Base-by-base conservation (phyloP, 2,329 filamentous ascomycete species). In the Pezicula neosporulosa region DNA sequence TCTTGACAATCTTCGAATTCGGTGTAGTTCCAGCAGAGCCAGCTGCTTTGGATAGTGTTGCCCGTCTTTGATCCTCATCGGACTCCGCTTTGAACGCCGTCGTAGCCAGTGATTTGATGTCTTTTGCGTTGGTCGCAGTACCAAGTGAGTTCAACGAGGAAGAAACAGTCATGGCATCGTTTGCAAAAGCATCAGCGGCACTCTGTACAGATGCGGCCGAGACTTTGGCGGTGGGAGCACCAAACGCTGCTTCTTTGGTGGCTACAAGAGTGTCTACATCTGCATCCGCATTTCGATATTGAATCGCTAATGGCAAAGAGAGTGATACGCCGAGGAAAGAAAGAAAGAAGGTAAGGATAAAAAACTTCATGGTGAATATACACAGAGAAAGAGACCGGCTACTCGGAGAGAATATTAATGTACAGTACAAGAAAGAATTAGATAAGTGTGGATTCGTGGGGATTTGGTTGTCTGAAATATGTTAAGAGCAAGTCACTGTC, bases 1-100 rank as follows among this genome's bases (percentile, higher is more conserved):
- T 60, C 47, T 59, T 51, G n/a, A 61, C 54, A 28, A 63, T 63
- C 47, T 60, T 57, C n/a, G 44, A 28, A 24, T 63, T 62, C n/a
- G 57, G 44, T 5, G 52, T 35, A 16, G 36, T 47, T 6, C 57
- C 61, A 19, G 55, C 55, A 36, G 42, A 54, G 15, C 58, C 60
- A 27, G 57, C 58, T 10, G 60, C 61, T 3, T 58, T 49, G 19
- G 43, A 37, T 4, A 63, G 55, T 13, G 61, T 57, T 6, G 57
- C 45, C 41, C 61, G 51, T 45, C 57, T 56, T 16, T 53, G 45
- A 47, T 63, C 60, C 47, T 63, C 61, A 30, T 63, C 55, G 2
- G 52, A 53, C 38, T 63, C 61, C 4, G 61, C 61, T 9, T 57
- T 48, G 47, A 58, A 63, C 19, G 58, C 61, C 33, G 38, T 56